Evolutionary conservation across 352 stramenopile genomes (phyloP), one percentile per base, ranked within the genome.

Genomic region (Phytophthora tentaculata): DNA sequence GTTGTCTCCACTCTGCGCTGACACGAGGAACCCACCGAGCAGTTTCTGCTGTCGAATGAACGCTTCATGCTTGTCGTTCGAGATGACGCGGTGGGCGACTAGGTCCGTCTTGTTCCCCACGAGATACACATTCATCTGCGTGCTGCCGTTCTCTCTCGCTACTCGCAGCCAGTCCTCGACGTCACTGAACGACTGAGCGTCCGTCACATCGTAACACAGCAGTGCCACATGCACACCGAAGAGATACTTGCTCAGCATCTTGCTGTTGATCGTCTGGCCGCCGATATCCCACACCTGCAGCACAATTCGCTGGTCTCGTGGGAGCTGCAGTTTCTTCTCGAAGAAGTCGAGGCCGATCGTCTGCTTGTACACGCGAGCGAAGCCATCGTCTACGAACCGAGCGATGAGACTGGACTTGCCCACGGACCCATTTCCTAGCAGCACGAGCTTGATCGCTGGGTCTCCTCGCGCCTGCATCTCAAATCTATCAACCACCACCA

Each of bases 281-380:
- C 89, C 90, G 51, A 96, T 96, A 76, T 97, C 91, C 88, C 88
- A 96, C 8, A 97, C 81, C 61, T 96, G 86, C 20, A 96, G 74
- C 45, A 94, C 80, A 24, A 92, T 79, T 0, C 79, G 73, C 64
- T 94, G 76, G 63, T 93, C 84, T 8, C 84, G 80, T n/a, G 85
- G 77, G 14, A 96, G 80, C 32, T 83, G 64, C 14, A 96, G 77
- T 61, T 87, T 90, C 68, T 96, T 96, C 74, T 96, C 86, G 62
- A 86, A 97, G 57, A 96, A 96, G 71, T 96, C 89, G 17, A 95
- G 69, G 8, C 88, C 86, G 52, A 96, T 84, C 0, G 88, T 97
- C 63, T 97, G 88, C 60, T 92, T 94, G 80, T 97, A 97, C 63
- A 91, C 75, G 41, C 74, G 82, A 51, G 75, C 77, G 67, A 96